phyloP scores from a whole-genome alignment of 768 basidiomycete genomes.

The Crepidotus variabilis region DNA sequence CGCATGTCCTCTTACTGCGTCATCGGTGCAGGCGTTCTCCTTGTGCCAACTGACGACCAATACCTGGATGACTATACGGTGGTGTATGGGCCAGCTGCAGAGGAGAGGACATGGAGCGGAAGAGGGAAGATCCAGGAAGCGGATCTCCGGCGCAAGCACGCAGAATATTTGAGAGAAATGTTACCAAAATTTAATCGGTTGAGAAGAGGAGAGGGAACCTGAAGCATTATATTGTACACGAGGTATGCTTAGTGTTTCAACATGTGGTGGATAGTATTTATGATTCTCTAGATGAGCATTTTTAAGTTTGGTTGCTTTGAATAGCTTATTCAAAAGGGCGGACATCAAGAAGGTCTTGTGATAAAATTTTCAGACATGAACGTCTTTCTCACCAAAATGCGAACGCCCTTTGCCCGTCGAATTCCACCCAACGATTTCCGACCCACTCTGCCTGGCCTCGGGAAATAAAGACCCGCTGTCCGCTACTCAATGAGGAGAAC shows the following conservation, averaged over 20 bases:
- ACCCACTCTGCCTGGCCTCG: conserved; percentile 14
- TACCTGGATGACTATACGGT: conserved; percentile 79
- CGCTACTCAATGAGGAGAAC: conserved; percentile 7
- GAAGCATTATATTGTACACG: not conserved
- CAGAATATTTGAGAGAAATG: conserved; percentile 91
- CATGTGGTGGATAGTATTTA: no score
- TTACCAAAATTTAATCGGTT: conserved; percentile 84
- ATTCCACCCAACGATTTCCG: conserved; percentile 8
- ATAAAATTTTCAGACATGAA: no score
- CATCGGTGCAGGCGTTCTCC: conserved; percentile 75
- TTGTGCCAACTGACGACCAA: conserved; percentile 79
- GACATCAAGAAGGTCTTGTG: no score
- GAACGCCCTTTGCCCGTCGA: not conserved
- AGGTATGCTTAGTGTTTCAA: no score
- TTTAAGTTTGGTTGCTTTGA: no score
- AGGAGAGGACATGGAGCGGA: conserved; percentile 82
- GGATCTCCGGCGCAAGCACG: conserved; percentile 82
- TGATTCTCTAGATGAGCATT: no score
- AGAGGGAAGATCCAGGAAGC: conserved; percentile 79
- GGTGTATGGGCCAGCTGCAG: conserved; percentile 73
- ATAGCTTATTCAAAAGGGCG: no score
- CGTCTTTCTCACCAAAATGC: not conserved
- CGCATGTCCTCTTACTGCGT: conserved; percentile 77
- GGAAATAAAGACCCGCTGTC: conserved; percentile 14
- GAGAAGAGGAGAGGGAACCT: conserved; percentile 54